Evolutionary conservation across 1,139 yeast species (phyloP).

Genomic region (Taphrina sp.): DNA sequence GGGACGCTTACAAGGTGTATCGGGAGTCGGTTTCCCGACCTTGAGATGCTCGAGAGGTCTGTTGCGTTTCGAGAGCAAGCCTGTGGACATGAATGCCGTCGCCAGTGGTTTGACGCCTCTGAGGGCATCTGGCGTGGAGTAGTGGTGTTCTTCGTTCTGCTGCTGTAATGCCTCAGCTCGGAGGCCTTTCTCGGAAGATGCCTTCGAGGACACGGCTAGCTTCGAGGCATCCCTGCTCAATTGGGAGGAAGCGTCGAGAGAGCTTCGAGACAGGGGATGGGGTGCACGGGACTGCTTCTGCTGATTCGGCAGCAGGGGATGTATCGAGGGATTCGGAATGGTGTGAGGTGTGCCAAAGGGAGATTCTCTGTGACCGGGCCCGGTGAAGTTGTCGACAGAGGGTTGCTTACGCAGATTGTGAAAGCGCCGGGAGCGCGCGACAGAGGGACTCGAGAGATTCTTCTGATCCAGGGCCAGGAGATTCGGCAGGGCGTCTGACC

Average conservation of each 20-base stretch:
- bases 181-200: slow-evolving; percentile 12
- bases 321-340: slow-evolving; percentile 37
- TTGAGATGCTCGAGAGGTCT: slow-evolving; percentile 40
- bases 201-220: slow-evolving; percentile 1
- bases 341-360: slow-evolving; percentile 38
- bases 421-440: slow-evolving; percentile 21
- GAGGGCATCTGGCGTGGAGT: slow-evolving; percentile 55
- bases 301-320: slow-evolving; percentile 27
- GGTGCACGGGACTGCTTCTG: slow-evolving; percentile 13
- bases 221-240: slow-evolving; percentile 32
- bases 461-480: slow-evolving; percentile 45
- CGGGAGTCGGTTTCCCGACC: slow-evolving; percentile 50
- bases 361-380: slow-evolving; percentile 36
- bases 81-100: slow-evolving; percentile 76
- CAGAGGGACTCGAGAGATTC: slow-evolving; percentile 41
- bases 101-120: slow-evolving; percentile 78
- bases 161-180: background rate
- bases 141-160: slow-evolving; percentile 33
- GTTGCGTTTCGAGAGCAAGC: slow-evolving; percentile 68
- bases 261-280: slow-evolving; percentile 39
- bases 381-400: slow-evolving; percentile 38
- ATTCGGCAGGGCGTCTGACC: slow-evolving; percentile 27
- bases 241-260: slow-evolving; percentile 28
- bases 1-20: slow-evolving; percentile 76
- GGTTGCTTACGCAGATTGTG: slow-evolving; percentile 38